These are phyloP conservation scores for Aspergillus jensenii DNA, from an alignment of 2,329 filamentous ascomycete genomes.

Conservation along the genomic window DNA sequence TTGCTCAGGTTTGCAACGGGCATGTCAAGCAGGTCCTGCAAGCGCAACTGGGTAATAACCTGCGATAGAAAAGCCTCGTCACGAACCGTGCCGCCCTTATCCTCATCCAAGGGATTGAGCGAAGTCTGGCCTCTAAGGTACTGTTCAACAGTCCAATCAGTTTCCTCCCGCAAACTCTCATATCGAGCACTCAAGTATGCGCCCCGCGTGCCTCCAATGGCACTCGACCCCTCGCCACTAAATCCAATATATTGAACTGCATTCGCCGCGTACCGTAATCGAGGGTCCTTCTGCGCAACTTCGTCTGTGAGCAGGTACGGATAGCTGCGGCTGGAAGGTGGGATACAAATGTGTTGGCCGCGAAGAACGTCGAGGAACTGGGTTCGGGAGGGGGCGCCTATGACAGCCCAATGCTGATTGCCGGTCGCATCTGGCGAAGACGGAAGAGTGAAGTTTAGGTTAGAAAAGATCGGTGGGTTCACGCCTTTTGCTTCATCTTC, in stretches of 20 bases:
- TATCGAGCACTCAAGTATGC: conserved; percentile 88
- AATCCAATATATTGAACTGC: conserved; percentile 92
- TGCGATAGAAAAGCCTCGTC: conserved; percentile 56
- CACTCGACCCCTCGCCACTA: conserved; percentile 65
- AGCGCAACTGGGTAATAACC: conserved; percentile 68
- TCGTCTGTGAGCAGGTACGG: conserved; percentile 70
- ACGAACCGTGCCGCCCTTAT: conserved; percentile 50
- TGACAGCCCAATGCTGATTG: conserved; percentile 74
- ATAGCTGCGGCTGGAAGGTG: conserved; percentile 72
- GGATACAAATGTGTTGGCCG: conserved; percentile 73
- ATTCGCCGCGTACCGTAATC: conserved; percentile 58
- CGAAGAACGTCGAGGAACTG: conserved; percentile 77
- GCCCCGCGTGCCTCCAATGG: conserved; percentile 53
- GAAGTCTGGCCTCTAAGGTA: conserved; percentile 81
- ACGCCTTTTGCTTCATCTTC: conserved; percentile 44
- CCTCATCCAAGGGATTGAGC: conserved; percentile 68
- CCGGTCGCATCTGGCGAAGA: conserved; percentile 38
- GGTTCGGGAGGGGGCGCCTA: conserved; percentile 79
- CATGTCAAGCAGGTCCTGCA: conserved; percentile 70
- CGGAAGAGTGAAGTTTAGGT: conserved; percentile 69
- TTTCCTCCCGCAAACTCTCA: conserved; percentile 81
- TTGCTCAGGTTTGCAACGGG: conserved; percentile 91
- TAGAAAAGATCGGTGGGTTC: conserved; percentile 72
- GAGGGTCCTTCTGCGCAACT: conserved; percentile 51
- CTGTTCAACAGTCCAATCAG: conserved; percentile 80